A percentile compares a stretch with the other conserved stretches of the same genome.
These are phyloP conservation scores for Coemansia sp. DNA, from an alignment of 192 early-diverging fungal genomes.

Conservation along the genomic window DNA sequence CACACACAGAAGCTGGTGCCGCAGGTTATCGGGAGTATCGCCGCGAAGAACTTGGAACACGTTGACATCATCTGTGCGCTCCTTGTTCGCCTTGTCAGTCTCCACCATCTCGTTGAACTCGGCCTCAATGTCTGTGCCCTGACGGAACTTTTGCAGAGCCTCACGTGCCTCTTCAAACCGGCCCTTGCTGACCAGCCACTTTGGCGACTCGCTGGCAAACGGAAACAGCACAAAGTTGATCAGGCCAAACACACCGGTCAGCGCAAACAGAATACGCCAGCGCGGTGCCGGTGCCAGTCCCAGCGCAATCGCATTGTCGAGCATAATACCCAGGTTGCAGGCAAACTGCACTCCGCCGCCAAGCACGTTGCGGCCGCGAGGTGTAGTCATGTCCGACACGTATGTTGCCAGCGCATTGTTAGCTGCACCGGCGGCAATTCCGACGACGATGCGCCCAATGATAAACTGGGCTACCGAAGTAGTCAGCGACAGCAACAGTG, in stretches of 20 bases:
- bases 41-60: constrained; percentile 58
- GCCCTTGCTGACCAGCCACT: constrained; percentile 66
- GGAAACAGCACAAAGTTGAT: constrained; percentile 61
- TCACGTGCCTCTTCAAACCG: constrained; percentile 60
- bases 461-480: constrained; percentile 62
- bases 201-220: constrained; percentile 76
- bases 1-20: constrained; percentile 63
- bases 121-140: constrained; percentile 56
- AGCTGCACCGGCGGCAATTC: constrained; percentile 69
- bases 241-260: constrained; percentile 64
- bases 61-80: constrained; percentile 46
- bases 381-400: constrained; percentile 77
- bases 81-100: constrained; percentile 41
- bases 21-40: constrained; percentile 56
- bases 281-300: constrained; percentile 59
- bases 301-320: constrained; percentile 65
- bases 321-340: constrained; percentile 76
- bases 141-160: constrained; percentile 58
- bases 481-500: constrained; percentile 63
- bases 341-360: constrained; percentile 74
- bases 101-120: constrained; percentile 67
- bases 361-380: constrained; percentile 65
- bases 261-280: constrained; percentile 71
- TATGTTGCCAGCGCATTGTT: constrained; percentile 66
- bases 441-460: constrained; percentile 71